A percentile compares a stretch with the other conserved stretches of the same genome.
These are phyloP conservation scores for Candida sanyiensis DNA, from an alignment of 805 yeast species.

Conservation along the genomic window DNA sequence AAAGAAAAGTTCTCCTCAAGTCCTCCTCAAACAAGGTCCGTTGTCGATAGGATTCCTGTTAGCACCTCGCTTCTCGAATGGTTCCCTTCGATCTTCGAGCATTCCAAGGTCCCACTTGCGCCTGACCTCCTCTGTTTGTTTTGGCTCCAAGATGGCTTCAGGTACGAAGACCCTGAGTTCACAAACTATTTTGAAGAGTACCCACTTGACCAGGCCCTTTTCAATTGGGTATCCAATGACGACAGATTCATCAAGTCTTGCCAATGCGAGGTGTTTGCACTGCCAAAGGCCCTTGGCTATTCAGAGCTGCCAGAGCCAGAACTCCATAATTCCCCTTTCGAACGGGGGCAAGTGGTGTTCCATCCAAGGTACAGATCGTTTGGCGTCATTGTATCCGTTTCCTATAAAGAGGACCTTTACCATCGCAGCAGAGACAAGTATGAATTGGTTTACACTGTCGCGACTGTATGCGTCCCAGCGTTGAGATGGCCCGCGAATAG, in stretches of 20 bases:
- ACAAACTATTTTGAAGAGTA: background rate
- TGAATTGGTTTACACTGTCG: background rate
- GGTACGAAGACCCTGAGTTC: no score
- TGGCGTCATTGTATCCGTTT: slow-evolving; percentile 5
- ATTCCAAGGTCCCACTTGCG: background rate
- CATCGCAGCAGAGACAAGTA: background rate
- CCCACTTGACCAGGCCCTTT: slow-evolving; percentile 5
- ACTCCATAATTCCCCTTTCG: no score
- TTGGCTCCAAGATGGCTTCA: background rate
- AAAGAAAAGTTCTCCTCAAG: background rate
- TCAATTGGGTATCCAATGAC: background rate
- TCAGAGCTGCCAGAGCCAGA: background rate
- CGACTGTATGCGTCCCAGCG: background rate
- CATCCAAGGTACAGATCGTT: slow-evolving; percentile 4
- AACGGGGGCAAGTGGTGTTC: slow-evolving; percentile 3
- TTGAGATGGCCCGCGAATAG: no score
- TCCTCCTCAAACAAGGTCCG: background rate
- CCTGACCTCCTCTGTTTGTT: background rate
- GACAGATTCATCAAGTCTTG: background rate
- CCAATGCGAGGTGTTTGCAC: no score
- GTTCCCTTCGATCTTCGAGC: background rate
- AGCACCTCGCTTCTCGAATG: background rate
- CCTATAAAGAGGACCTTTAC: slow-evolving; percentile 3
- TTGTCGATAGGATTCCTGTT: background rate
- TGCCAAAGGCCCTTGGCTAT: background rate